Base-by-base conservation (phyloP, 2,329 filamentous ascomycete species). In the Pseudocercospora fuligena region DNA sequence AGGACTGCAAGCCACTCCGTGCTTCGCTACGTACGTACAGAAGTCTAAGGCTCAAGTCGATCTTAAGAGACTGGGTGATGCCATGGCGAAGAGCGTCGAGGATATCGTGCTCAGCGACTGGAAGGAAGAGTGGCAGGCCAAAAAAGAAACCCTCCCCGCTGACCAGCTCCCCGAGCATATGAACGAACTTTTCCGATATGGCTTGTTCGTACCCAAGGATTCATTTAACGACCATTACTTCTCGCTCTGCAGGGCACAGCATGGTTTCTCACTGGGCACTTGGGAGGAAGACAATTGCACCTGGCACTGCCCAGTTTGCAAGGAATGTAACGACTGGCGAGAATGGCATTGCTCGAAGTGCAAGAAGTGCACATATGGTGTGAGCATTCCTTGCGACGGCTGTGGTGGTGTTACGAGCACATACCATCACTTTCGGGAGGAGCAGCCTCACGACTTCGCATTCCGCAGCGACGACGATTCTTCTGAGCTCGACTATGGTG, bases 291-390 rank as follows among this genome's bases (percentile, higher is more conserved):
- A 61, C 9, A 9, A 14, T 25, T 43, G 49, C 16, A 62, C 31
- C n/a, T 66, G 63, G 63, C 63, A 66, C 19, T 66, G 63, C 21
- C 27, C 14, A 11, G 25, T 46, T 2, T 66, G 63, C 47, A 66
- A 66, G 29, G 33, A 66, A 36, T 66, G 63, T 47, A 58, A 29
- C 11, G 59, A 66, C n/a, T 66, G 63, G 63, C 64, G 64, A 36
- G 64, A 66, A 36, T 66, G 64, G 64, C 59, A 66, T 59, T 66
- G 64, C 31, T 14, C 40, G 25, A 43, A 60, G 16, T 66, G 59
- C 53, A 51, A 63, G 19, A 62, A 66, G 51, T 66, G 64, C 59
- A 66, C 49, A 3, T 63, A 63, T 33, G 64, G 64, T 21, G 49
- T 66, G 9, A 62, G 23, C 23, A 49, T 63, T 25, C 59, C 64